phyloP scores from a whole-genome alignment of 1,139 yeast species.

The Protomyces inundatus region DNA sequence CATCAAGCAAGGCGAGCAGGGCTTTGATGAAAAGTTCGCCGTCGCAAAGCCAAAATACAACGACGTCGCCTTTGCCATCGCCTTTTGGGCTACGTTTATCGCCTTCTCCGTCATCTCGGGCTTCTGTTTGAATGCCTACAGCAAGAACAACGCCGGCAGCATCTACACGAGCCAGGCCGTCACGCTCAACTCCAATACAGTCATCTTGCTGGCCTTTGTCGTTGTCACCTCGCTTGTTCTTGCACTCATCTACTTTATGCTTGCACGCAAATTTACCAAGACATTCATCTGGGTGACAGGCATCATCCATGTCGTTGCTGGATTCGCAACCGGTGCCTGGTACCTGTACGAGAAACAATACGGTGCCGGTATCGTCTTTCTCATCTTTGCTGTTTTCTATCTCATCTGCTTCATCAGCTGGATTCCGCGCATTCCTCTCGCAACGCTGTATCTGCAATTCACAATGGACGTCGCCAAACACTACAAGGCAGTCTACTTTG shows the following conservation, averaged over 20 bases:
- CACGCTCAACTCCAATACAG: conserved; percentile 67
- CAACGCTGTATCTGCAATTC: conserved; percentile 66
- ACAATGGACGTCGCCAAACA: conserved; percentile 69
- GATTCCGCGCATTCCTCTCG: conserved; percentile 62
- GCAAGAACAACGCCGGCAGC: conserved; percentile 49
- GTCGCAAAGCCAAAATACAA: conserved; percentile 52
- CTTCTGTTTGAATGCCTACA: conserved; percentile 61
- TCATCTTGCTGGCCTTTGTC: conserved; percentile 63
- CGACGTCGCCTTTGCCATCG: conserved; percentile 49
- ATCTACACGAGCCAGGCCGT: conserved; percentile 69
- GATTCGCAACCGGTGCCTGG: conserved; percentile 58
- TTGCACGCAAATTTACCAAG: conserved; percentile 56
- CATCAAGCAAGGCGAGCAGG: conserved; percentile 30
- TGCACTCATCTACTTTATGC: conserved; percentile 51
- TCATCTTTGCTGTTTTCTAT: conserved; percentile 50
- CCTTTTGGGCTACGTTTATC: conserved; percentile 56
- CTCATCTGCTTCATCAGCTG: conserved; percentile 73
- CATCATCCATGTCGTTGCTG: conserved; percentile 59
- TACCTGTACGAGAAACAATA: conserved; percentile 47
- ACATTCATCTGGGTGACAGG: conserved; percentile 67
- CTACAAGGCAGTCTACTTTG: conserved; percentile 62
- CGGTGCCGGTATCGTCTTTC: conserved; percentile 73
- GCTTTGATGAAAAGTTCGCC: conserved; percentile 59
- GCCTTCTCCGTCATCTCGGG: conserved; percentile 73
- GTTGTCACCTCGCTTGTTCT: conserved; percentile 58